phyloP scores from a whole-genome alignment of 2,329 filamentous ascomycete species.

The Arthrinium phaeospermum region DNA sequence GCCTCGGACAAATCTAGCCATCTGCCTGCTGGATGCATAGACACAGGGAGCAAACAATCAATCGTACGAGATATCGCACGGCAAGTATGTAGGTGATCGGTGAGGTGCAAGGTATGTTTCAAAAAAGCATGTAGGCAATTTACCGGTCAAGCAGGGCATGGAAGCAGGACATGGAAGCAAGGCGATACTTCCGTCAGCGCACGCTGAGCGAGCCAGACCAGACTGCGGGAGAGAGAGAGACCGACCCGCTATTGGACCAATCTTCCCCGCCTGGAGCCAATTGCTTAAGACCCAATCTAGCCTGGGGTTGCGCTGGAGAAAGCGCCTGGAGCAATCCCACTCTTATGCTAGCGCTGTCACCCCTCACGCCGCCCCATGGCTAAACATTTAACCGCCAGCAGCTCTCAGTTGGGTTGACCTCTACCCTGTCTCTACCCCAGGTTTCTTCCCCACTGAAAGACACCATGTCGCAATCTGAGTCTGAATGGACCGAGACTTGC shows the following conservation, averaged over 20 bases:
- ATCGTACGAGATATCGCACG: neutral
- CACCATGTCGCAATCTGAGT: constrained; percentile 7
- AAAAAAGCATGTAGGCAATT: neutral
- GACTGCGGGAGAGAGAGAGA: neutral
- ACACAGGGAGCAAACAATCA: neutral
- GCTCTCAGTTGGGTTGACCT: neutral
- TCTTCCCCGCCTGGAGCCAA: constrained; percentile 10
- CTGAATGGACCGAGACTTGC: constrained; percentile 3
- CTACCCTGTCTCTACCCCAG: constrained; percentile 14
- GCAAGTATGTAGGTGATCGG: neutral
- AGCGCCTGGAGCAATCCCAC: neutral
- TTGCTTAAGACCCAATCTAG: neutral
- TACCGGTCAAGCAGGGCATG: neutral
- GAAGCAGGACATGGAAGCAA: neutral
- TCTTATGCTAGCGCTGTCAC: neutral
- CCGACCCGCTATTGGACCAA: neutral
- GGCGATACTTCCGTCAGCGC: neutral
- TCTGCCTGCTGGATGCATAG: neutral
- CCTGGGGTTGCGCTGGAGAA: neutral
- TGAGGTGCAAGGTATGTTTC: neutral
- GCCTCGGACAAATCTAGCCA: neutral
- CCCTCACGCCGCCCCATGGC: neutral
- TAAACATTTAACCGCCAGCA: constrained; percentile 22
- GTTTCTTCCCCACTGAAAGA: constrained; percentile 22
- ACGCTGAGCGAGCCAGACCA: neutral